Conservation (phyloP, 2,329 filamentous ascomycete species). For the Stachybotrys chlorohalonatus region DNA sequence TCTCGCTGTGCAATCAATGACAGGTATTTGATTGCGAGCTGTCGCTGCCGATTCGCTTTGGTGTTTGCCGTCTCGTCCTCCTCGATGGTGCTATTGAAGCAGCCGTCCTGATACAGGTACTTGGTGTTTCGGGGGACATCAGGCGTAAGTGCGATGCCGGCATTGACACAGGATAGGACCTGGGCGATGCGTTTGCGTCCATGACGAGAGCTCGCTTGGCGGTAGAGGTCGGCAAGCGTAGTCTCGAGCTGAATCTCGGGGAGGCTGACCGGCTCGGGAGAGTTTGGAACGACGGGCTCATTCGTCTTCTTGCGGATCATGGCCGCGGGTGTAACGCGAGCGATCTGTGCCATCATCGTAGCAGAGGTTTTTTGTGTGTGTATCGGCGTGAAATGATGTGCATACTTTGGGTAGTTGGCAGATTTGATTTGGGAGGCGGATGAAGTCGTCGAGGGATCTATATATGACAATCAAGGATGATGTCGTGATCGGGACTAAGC, state of each 20-base stretch:
- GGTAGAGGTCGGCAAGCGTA: conserved; percentile 24
- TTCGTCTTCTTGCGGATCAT: background rate
- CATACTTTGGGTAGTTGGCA: background rate
- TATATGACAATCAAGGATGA: background rate
- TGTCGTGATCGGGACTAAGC: background rate
- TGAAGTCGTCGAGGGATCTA: background rate
- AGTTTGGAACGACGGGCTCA: background rate
- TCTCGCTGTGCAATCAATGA: conserved; percentile 25
- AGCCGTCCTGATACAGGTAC: conserved; percentile 25
- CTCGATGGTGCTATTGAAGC: conserved; percentile 15
- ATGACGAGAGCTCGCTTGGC: conserved; percentile 10
- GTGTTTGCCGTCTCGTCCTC: background rate
- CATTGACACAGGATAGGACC: conserved; percentile 18
- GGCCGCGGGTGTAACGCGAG: background rate
- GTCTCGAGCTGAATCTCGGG: conserved; percentile 20
- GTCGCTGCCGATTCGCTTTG: conserved; percentile 6
- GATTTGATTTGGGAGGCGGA: background rate
- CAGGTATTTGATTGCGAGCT: conserved; percentile 22
- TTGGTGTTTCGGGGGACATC: conserved; percentile 23
- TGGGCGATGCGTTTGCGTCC: conserved; percentile 17
- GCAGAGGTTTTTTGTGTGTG: background rate
- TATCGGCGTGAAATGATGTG: background rate
- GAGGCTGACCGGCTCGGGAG: background rate
- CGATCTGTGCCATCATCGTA: background rate
- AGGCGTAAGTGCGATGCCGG: conserved; percentile 12